Evolutionary conservation across 1,139 yeast genomes (phyloP).

Genomic region (Nakaseomyces glabratus): DNA sequence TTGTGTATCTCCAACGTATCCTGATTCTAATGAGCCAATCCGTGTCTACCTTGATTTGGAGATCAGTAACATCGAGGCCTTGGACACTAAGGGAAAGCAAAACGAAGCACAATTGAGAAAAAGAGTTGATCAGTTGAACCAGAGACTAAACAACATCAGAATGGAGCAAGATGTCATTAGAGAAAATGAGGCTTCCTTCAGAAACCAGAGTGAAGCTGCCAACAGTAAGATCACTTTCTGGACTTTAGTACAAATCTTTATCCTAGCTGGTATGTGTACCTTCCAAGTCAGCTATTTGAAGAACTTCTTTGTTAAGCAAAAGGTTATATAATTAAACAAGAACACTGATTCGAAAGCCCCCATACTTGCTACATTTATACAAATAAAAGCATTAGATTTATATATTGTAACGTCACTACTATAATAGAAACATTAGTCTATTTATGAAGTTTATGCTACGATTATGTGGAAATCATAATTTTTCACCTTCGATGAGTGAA

Average conservation of each 20-base stretch:
- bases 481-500: no score
- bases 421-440: no score
- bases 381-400: no score
- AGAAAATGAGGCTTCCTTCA: constrained; percentile 44
- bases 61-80: constrained; percentile 39
- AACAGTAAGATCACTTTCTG: constrained; percentile 46
- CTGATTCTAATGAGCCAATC: constrained; percentile 35
- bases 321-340: constrained; percentile 40
- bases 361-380: no score
- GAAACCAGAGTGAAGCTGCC: constrained; percentile 47
- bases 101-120: constrained; percentile 37
- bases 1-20: constrained; percentile 47
- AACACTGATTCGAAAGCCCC: no score
- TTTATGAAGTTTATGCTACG: no score
- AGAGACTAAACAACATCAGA: constrained; percentile 41
- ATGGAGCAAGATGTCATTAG: constrained; percentile 46
- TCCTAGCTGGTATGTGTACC: constrained; percentile 41
- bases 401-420: no score
- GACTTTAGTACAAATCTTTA: constrained; percentile 44
- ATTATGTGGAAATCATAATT: no score
- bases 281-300: constrained; percentile 56
- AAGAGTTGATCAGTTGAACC: constrained; percentile 38
- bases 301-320: constrained; percentile 54
- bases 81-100: constrained; percentile 41
- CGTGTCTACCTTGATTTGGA: constrained; percentile 42